Percentiles rank a stretch among this genome's conserved stretches.
Evolutionary conservation across 495 filamentous ascomycete genomes (phyloP).

Genomic region (Penicillium taxi): DNA sequence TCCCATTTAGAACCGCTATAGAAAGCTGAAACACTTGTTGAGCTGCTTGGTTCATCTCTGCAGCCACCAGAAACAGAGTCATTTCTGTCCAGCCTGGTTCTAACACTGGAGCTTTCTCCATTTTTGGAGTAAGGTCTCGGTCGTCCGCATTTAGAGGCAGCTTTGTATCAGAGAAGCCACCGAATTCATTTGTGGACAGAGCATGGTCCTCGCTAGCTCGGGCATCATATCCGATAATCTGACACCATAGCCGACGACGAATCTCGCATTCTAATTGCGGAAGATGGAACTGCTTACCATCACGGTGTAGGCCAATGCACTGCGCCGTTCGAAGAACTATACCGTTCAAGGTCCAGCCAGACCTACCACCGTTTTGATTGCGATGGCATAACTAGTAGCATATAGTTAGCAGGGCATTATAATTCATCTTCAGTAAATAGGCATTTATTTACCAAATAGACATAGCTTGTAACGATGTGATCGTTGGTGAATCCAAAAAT

Average conservation of each 20-base stretch:
- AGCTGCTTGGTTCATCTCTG: conserved; percentile 22
- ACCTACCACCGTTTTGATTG: conserved; percentile 34
- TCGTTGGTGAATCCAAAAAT: conserved; percentile 27
- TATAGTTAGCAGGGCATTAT: conserved; percentile 2
- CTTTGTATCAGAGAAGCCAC: conserved; percentile 19
- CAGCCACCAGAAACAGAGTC: conserved; percentile 26
- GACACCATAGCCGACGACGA: conserved; percentile 39
- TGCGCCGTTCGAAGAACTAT: conserved; percentile 43
- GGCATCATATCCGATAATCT: conserved; percentile 24
- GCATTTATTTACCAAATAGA: conserved; percentile 22
- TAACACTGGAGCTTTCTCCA: conserved; percentile 1
- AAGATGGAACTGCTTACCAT: conserved; percentile 33
- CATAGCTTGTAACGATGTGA: conserved; percentile 30
- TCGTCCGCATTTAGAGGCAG: conserved; percentile 28
- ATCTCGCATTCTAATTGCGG: conserved; percentile 34
- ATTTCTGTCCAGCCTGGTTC: conserved; percentile 22
- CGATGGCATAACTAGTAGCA: conserved; percentile 34
- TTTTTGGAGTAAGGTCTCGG: conserved; percentile 10
- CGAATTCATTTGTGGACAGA: conserved; percentile 14
- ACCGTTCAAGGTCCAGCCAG: conserved; percentile 37
- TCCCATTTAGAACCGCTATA: conserved; percentile 2
- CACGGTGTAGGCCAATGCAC: conserved; percentile 42
- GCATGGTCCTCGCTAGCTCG: conserved; percentile 36
- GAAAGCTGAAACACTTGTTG: too few relatives aligned
- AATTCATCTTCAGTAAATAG: neutral